Evolutionary conservation across 371 early-diverging fungal genomes (phyloP), one percentile per base, ranked within the genome.

Genomic region (Apophysomyces variabilis): DNA sequence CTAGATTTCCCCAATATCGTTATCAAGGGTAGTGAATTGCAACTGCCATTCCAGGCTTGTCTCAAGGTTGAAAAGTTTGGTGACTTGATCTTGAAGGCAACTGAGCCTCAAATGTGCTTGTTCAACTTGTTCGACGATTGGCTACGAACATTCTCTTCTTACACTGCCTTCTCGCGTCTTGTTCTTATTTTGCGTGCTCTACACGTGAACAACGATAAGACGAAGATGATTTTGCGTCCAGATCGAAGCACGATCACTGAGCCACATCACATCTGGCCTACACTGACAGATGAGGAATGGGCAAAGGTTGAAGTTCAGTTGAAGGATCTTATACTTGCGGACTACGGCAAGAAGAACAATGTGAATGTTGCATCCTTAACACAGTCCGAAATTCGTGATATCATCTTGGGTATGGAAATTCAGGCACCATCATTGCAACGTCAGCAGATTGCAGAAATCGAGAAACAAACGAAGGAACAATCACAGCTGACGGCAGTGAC

Each of bases 361-460:
- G 97, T 99, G 65, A 98, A 98, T 64, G 96, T 96, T 38, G 95
- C 96, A 5, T 94, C 95, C 47, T 87, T 99, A 58, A 98, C 99
- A 0, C 92, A 93, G 60, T 93, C 95, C 1, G 99, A 99, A 85
- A 95, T 99, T 73, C 92, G 99, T 70, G 99, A 99, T 83, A 97
- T 99, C 67, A 97, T 99, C 69, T 89, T 99, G 66, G 99, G 99
- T 78, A 99, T 98, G 97, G 97, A 97, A 78, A 98, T 99, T 64
- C 92, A 94, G 38, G 98, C 99, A 60, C 99, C 99, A 36, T 96
- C 97, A 58, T 78, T 93, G 41, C 95, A 97, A 82, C 92, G 99
- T 62, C 98, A 97, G 81, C 95, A 98, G 82, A 93, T 96, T 79
- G 97, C 95, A 21, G 96, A 97, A 77, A 94, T 97, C 67, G 98